These are phyloP conservation scores for Neurospora sp. DNA, from an alignment of 495 filamentous ascomycete species.

Conservation along the genomic window DNA sequence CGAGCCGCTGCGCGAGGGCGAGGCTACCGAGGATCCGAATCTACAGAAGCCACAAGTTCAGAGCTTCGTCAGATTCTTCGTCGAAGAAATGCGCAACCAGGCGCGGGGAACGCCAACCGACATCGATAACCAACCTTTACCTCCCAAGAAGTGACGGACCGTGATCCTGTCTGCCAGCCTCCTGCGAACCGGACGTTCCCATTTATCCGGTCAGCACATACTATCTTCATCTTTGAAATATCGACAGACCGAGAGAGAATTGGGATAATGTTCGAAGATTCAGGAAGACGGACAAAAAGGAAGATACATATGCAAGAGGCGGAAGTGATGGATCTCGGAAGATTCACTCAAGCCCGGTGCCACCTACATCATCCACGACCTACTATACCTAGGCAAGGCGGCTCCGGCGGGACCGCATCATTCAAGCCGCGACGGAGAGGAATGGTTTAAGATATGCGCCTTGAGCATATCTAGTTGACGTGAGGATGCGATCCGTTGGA, in stretches of 20 bases:
- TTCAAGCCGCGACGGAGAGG: not conserved
- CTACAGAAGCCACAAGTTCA: not conserved
- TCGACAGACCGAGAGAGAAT: not conserved
- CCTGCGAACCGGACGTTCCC: not conserved
- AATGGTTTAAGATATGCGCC: not conserved
- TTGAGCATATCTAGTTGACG: not conserved
- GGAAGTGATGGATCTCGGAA: not conserved
- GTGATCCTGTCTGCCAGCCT: not conserved
- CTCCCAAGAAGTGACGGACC: constrained; percentile 15
- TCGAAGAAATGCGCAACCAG: constrained; percentile 31
- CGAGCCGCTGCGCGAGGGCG: constrained; percentile 32
- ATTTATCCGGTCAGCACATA: not conserved
- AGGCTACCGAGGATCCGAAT: constrained; percentile 19
- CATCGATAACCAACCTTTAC: not conserved
- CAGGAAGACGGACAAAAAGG: not conserved
- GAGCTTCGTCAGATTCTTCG: constrained; percentile 25
- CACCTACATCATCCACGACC: not conserved
- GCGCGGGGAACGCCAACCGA: constrained; percentile 22
- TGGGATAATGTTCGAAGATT: not conserved
- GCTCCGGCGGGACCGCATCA: not conserved
- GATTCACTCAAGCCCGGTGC: not conserved
- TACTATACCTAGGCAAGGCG: not conserved
- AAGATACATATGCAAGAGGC: not conserved
- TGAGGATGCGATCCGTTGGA: not conserved
- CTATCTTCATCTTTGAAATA: not conserved